These are phyloP conservation scores for Dalbergia cultrata DNA, from an alignment of 306 rosid genomes.

Conservation along the genomic window DNA sequence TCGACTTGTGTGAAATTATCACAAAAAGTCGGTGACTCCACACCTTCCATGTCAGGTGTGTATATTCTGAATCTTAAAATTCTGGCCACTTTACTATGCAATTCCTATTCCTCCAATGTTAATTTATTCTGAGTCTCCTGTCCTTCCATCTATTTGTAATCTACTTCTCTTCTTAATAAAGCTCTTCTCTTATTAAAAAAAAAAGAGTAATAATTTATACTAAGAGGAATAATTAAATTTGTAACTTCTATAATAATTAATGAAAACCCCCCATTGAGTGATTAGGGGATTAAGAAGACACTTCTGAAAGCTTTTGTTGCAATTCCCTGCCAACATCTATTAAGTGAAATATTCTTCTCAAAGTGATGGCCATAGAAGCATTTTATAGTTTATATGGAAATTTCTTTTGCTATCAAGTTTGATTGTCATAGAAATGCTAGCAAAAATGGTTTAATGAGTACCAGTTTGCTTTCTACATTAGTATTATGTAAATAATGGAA, in stretches of 20 bases:
- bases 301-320: conserved; percentile 15
- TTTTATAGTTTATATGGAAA: too few relatives aligned
- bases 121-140: not conserved
- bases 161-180: too few relatives aligned
- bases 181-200: too few relatives aligned
- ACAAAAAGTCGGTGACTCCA: conserved; percentile 53
- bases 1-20: conserved; percentile 68
- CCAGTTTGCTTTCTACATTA: too few relatives aligned
- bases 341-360: not conserved
- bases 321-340: not conserved
- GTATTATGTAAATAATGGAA: too few relatives aligned
- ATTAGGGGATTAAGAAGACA: not conserved
- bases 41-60: conserved; percentile 67
- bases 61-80: conserved; percentile 29
- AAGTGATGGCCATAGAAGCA: too few relatives aligned
- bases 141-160: too few relatives aligned
- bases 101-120: not conserved
- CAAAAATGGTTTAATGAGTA: too few relatives aligned
- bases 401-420: too few relatives aligned
- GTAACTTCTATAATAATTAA: not conserved
- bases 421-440: too few relatives aligned
- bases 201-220: not conserved
- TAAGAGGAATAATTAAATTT: not conserved
- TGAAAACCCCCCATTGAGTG: conserved; percentile 14
- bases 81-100: not conserved